Percentiles rank a stretch among this genome's conserved stretches.
phyloP scores from a whole-genome alignment of 1,139 yeast species.

The Suhomyces guaymorum region DNA sequence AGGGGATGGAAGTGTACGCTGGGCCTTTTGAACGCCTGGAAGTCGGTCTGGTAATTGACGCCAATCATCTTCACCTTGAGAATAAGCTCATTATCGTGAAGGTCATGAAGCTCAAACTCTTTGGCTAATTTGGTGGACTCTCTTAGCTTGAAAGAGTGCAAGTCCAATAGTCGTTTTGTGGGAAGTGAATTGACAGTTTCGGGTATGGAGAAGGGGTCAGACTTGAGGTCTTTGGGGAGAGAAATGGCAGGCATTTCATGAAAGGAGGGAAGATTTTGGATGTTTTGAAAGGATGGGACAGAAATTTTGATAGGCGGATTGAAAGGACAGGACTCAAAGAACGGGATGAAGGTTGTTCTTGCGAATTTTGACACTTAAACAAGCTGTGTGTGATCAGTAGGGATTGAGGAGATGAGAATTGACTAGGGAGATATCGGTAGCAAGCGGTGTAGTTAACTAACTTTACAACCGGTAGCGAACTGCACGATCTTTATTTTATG shows the following conservation, averaged over 20 bases:
- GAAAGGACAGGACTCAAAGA: no score
- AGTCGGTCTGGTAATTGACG: conserved; percentile 28
- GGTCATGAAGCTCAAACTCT: conserved; percentile 22
- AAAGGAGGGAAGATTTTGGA: not conserved
- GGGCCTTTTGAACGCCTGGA: conserved; percentile 19
- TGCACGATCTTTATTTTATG: no score
- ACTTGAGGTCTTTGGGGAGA: not conserved
- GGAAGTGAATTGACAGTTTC: conserved; percentile 23
- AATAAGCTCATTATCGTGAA: conserved; percentile 25
- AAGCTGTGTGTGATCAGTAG: no score
- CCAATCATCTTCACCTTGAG: conserved; percentile 36
- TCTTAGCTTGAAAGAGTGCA: conserved; percentile 20
- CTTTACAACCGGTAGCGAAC: no score
- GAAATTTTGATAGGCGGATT: not conserved
- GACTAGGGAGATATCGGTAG: no score
- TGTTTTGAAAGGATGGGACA: not conserved
- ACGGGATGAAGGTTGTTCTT: no score
- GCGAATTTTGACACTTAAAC: no score
- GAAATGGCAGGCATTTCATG: conserved; percentile 4
- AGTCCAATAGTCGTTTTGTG: conserved; percentile 33
- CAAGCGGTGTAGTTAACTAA: no score
- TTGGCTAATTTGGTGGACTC: conserved; percentile 34
- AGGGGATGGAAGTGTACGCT: conserved; percentile 6
- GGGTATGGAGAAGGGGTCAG: conserved; percentile 3
- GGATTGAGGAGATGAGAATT: no score